phyloP scores from a whole-genome alignment of 345 rosid genomes.

The Murraya paniculata region DNA sequence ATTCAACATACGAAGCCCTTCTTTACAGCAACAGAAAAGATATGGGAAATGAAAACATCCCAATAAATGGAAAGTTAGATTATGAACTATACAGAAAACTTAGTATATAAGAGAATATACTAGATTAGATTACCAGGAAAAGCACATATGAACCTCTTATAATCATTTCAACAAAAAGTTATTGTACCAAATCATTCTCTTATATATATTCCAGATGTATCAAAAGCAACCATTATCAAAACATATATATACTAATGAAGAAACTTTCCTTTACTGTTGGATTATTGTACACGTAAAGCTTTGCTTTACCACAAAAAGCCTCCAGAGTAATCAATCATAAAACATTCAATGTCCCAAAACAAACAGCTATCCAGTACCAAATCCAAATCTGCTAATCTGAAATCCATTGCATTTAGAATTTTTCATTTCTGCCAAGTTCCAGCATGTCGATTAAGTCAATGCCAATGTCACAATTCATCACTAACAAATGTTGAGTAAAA shows the following conservation, averaged over 20 bases:
- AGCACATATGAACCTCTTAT: background rate
- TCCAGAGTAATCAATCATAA: background rate
- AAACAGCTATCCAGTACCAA: background rate
- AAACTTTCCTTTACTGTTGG: background rate
- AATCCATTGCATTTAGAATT: background rate
- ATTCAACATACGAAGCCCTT: background rate
- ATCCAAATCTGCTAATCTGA: background rate
- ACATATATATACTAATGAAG: background rate
- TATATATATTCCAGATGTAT: background rate
- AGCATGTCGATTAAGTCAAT: background rate
- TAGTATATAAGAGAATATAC: background rate
- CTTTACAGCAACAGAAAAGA: background rate
- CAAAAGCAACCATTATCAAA: background rate
- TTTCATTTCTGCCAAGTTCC: background rate
- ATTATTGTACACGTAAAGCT: background rate
- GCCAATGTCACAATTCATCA: background rate
- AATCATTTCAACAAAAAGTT: background rate
- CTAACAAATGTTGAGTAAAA: background rate
- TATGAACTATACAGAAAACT: background rate
- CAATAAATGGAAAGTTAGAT: background rate
- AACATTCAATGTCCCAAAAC: background rate
- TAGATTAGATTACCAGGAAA: too few species aligned
- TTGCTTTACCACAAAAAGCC: constrained; percentile 1
- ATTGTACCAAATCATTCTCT: background rate
- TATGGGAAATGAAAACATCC: background rate